Evolutionary conservation across 192 early-diverging fungal species (phyloP).

Genomic region (Radiomyces spectabilis): DNA sequence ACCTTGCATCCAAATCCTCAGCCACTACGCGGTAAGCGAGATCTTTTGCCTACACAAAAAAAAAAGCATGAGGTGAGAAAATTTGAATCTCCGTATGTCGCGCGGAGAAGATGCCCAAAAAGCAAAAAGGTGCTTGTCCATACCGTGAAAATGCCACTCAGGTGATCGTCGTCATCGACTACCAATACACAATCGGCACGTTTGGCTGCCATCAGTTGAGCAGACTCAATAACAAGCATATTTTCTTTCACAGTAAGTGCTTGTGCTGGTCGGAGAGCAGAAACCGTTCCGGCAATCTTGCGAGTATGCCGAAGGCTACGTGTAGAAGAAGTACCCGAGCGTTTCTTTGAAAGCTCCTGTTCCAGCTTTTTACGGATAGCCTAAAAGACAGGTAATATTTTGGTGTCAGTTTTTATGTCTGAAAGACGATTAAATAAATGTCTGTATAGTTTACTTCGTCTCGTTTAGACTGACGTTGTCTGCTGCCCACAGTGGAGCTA

Average conservation of each 20-base stretch:
- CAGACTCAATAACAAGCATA: conserved; percentile 52
- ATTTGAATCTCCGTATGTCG: too few relatives aligned
- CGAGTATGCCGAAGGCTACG: conserved; percentile 18
- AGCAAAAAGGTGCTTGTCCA: neutral
- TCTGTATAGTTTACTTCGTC: conserved; percentile 21
- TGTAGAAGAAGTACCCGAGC: conserved; percentile 7
- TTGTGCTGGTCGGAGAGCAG: conserved; percentile 59
- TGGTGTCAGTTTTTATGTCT: neutral
- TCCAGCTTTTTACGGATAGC: conserved; percentile 68
- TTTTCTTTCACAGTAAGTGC: conserved; percentile 62
- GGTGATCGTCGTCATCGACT: conserved; percentile 79
- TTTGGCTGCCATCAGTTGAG: conserved; percentile 95
- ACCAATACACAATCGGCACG: conserved; percentile 87
- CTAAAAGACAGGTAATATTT: conserved; percentile 19
- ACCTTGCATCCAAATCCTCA: conserved; percentile 51
- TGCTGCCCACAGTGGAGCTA: neutral
- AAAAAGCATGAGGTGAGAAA: too few relatives aligned
- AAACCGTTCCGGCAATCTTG: conserved; percentile 34
- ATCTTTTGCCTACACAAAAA: conserved; percentile 61
- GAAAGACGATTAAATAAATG: neutral
- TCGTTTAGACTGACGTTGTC: conserved; percentile 30
- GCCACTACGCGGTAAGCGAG: conserved; percentile 85
- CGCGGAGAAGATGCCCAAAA: too few relatives aligned
- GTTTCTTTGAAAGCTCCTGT: conserved; percentile 54
- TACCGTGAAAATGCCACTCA: conserved; percentile 73